phyloP scores from a whole-genome alignment of 164 flowering plant species.

The Kalanchoe fedtschenkoi region DNA sequence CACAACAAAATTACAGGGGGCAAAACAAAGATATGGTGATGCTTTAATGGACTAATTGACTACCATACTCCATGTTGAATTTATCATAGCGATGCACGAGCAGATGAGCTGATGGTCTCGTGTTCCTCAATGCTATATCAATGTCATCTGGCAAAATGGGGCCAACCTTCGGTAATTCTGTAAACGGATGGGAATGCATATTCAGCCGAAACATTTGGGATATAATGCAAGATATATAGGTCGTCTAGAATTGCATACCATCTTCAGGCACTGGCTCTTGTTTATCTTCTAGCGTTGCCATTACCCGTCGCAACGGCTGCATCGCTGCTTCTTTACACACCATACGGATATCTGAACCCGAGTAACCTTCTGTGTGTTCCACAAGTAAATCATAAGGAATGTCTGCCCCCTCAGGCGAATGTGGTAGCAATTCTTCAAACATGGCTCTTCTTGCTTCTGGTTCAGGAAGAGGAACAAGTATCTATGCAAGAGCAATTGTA shows the following conservation, averaged over 20 bases:
- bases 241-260: conserved; percentile 32
- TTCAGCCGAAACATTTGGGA: not conserved
- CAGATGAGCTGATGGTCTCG: conserved; percentile 97
- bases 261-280: conserved; percentile 69
- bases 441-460: conserved; percentile 93
- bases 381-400: conserved; percentile 75
- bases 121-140: conserved; percentile 70
- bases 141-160: conserved; percentile 63
- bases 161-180: conserved; percentile 80
- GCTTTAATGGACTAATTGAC: conserved; percentile 65
- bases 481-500: conserved; percentile 39
- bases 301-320: conserved; percentile 90
- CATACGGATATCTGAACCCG: conserved; percentile 93
- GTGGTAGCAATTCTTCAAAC: conserved; percentile 85
- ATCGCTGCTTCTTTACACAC: conserved; percentile 97
- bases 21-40: not conserved
- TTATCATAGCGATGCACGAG: conserved; percentile 80
- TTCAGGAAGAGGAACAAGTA: conserved; percentile 97
- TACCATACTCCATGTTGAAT: conserved; percentile 89
- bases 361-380: conserved; percentile 76
- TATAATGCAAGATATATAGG: not conserved
- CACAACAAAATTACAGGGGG: not conserved
- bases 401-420: conserved; percentile 28
- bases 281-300: conserved; percentile 54
- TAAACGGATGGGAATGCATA: conserved; percentile 8